These are phyloP conservation scores for Mimosa pudica DNA, from an alignment of 306 rosid species.

Conservation along the genomic window DNA sequence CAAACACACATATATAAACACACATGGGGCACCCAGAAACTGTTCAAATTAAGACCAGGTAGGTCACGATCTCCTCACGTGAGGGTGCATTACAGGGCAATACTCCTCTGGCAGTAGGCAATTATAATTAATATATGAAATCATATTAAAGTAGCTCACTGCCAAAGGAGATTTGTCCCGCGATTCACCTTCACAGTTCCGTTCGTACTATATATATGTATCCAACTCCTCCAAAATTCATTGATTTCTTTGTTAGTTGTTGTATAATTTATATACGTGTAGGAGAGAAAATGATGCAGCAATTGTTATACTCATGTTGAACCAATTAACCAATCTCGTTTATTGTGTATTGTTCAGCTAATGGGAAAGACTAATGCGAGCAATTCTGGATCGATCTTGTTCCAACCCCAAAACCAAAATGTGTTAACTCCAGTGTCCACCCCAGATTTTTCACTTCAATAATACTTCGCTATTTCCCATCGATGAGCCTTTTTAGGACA, in stretches of 20 bases:
- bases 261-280: neutral
- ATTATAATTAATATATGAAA: neutral
- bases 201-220: neutral
- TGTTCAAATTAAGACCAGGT: slow-evolving; percentile 14
- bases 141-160: slow-evolving; percentile 27
- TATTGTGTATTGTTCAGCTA: neutral
- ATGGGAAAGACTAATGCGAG: neutral
- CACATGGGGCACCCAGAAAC: neutral
- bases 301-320: neutral
- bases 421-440: neutral
- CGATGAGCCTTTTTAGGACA: too few relatives aligned
- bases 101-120: slow-evolving; percentile 55
- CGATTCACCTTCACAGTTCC: slow-evolving; percentile 41
- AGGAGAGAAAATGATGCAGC: neutral
- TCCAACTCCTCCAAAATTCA: neutral
- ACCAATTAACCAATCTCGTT: neutral
- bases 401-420: neutral
- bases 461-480: too few relatives aligned
- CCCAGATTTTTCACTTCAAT: too few relatives aligned
- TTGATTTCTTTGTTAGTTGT: neutral
- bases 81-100: slow-evolving; percentile 69
- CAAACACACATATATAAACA: slow-evolving; percentile 33
- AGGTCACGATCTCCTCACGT: slow-evolving; percentile 17
- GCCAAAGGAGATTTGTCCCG: slow-evolving; percentile 87
- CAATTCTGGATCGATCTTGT: neutral